Evolutionary conservation across 179 eudicot genomes (phyloP).

Genomic region (Corrigiola litoralis): DNA sequence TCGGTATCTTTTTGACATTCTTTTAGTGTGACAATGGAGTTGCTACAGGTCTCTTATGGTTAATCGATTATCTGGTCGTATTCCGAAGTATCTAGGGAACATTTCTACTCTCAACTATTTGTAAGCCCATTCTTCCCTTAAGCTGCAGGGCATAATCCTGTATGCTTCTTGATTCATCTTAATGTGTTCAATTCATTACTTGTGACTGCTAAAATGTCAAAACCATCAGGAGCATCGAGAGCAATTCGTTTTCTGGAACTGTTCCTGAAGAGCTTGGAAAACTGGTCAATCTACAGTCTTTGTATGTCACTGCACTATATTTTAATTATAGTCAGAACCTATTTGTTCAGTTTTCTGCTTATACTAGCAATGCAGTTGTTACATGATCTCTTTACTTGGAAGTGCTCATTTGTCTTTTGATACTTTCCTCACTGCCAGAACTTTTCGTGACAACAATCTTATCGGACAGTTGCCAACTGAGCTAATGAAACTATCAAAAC

Average conservation of each 20-base stretch:
- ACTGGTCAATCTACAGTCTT: constrained; percentile 27
- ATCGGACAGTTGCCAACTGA: constrained; percentile 39
- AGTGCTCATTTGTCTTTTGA: background rate
- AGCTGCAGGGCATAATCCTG: background rate
- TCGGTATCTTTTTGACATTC: background rate
- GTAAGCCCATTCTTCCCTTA: constrained; percentile 25
- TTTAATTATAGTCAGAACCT: background rate
- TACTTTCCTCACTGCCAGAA: constrained; percentile 25
- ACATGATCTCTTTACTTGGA: background rate
- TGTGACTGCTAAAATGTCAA: background rate
- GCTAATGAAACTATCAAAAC: constrained; percentile 28
- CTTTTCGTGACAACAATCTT: constrained; percentile 41
- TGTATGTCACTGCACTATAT: constrained; percentile 28
- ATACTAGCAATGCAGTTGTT: background rate
- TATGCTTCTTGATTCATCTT: background rate
- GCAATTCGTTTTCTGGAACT: constrained; percentile 48
- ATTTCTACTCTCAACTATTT: constrained; percentile 36
- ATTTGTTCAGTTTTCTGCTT: background rate
- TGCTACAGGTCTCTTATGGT: constrained; percentile 34
- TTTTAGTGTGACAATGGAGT: background rate
- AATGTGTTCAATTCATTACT: background rate
- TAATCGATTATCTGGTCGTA: constrained; percentile 49
- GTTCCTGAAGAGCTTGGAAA: constrained; percentile 60
- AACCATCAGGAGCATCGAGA: constrained; percentile 48
- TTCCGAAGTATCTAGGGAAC: constrained; percentile 48